Base-by-base conservation (phyloP, 345 rosid species). In the Barbarea vulgaris region DNA sequence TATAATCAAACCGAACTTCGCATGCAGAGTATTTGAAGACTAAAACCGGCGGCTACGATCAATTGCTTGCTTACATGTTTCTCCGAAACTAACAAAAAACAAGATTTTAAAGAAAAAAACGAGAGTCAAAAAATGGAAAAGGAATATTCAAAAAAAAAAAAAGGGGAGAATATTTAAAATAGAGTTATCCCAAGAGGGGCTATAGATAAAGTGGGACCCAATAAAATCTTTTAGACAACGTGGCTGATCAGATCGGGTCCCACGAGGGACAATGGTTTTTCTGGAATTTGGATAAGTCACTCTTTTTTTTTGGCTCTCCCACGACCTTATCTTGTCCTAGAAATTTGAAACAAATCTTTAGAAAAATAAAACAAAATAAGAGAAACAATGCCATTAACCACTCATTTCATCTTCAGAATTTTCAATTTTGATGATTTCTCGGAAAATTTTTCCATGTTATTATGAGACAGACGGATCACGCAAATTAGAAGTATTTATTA, bases 141-240 rank as follows among this genome's bases (percentile, higher is more conserved):
- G 33, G 60, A 44, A 69, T 59, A 67, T 66, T 57, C 78, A 60
- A 72, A 61, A 17, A 3, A n/a, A 41, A 41, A 68, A 48, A 33
- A 12, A 28, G 46, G 13, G 18, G 4, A 64, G 11, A 48, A 48
- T 70, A 37, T 21, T 21, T 69, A 6, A 6, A 25, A 33, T 52
- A 57, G 24, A 69, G 36, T 15, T 9, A 77, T 63, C 59, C 27
- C 61, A 55, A 77, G 72, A 56, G 41, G 15, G 41, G 15, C 53
- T 64, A 37, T 58, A 77, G 81, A 77, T 77, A 77, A 77, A 77
- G 77, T 77, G 68, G 77, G 81, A 30, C 77, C 81, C 67, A 64
- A 28, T 0, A 47, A 77, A 77, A 71, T 71, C 72, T 64, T 77
- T 64, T 52, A 7, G 24, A 77, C 81, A 70, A 77, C 80, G 72